Evolutionary conservation across 805 yeast species (phyloP).

Genomic region (Nakazawaea molendinolei): DNA sequence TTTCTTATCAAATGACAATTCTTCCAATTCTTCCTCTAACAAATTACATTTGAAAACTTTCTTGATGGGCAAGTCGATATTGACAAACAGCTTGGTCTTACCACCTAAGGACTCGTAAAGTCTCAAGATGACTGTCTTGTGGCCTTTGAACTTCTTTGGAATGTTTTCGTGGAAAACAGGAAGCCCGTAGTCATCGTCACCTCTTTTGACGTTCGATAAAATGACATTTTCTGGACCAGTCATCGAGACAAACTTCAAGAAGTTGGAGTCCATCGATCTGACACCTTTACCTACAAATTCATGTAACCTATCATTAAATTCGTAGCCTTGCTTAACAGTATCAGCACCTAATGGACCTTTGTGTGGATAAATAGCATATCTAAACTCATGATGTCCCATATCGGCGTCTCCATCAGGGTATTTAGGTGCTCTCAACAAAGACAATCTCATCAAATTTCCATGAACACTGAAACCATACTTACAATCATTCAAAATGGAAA

Average conservation of each 20-base stretch:
- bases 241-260: slow-evolving; percentile 19
- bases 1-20: slow-evolving; percentile 31
- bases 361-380: slow-evolving; percentile 84
- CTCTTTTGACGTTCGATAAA: slow-evolving; percentile 75
- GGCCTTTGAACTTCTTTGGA: slow-evolving; percentile 38
- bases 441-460: slow-evolving; percentile 86
- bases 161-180: slow-evolving; percentile 31
- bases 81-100: slow-evolving; percentile 43
- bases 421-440: slow-evolving; percentile 84
- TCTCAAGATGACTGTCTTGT: slow-evolving; percentile 57
- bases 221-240: slow-evolving; percentile 55
- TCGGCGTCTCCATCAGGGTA: slow-evolving; percentile 94
- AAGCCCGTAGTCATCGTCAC: slow-evolving; percentile 70
- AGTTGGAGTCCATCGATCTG: slow-evolving; percentile 6
- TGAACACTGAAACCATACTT: slow-evolving; percentile 92
- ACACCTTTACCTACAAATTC: slow-evolving; percentile 6
- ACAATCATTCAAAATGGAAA: slow-evolving; percentile 71
- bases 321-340: slow-evolving; percentile 69
- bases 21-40: slow-evolving; percentile 46
- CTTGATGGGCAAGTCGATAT: slow-evolving; percentile 36
- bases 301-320: slow-evolving; percentile 56
- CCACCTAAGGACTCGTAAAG: slow-evolving; percentile 91
- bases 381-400: slow-evolving; percentile 81
- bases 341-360: slow-evolving; percentile 53
- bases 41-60: slow-evolving; percentile 51